A percentile compares a stretch with the other conserved stretches of the same genome.
phyloP scores from a whole-genome alignment of 192 early-diverging fungal species.

The Backusella australiensis region DNA sequence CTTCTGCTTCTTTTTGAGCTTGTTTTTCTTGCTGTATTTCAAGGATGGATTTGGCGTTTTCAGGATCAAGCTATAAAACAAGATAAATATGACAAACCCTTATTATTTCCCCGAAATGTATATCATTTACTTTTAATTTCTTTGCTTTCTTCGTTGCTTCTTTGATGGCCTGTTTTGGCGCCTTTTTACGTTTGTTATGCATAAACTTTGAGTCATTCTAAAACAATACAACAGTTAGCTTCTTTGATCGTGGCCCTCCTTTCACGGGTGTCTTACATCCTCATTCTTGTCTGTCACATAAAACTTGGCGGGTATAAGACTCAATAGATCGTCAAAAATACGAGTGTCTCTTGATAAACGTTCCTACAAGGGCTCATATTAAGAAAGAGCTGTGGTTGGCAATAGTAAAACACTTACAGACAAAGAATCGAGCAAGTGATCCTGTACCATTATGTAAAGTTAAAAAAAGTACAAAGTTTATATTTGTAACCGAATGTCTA shows the following conservation, averaged over 20 bases:
- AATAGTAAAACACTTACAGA: neutral
- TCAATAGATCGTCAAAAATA: constrained; percentile 73
- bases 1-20: constrained; percentile 36
- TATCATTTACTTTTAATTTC: constrained; percentile 64
- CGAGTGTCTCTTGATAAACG: constrained; percentile 63
- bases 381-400: neutral
- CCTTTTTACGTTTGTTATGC: constrained; percentile 82
- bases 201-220: constrained; percentile 48
- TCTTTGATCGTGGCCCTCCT: neutral
- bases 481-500: too few relatives aligned
- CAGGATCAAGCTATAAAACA: constrained; percentile 71
- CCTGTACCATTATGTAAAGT: neutral
- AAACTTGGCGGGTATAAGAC: constrained; percentile 82
- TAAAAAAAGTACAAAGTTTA: too few relatives aligned
- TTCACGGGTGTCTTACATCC: constrained; percentile 30
- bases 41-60: constrained; percentile 67
- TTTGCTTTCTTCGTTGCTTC: constrained; percentile 82
- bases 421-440: constrained; percentile 6
- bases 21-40: constrained; percentile 63
- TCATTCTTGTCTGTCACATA: constrained; percentile 71
- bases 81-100: neutral
- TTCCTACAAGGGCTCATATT: constrained; percentile 25
- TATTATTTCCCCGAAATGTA: constrained; percentile 8
- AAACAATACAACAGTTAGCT: neutral
- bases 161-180: constrained; percentile 76